Evolutionary conservation across 2,329 filamentous ascomycete species (phyloP).

Genomic region (Pestalotiopsis sp.): DNA sequence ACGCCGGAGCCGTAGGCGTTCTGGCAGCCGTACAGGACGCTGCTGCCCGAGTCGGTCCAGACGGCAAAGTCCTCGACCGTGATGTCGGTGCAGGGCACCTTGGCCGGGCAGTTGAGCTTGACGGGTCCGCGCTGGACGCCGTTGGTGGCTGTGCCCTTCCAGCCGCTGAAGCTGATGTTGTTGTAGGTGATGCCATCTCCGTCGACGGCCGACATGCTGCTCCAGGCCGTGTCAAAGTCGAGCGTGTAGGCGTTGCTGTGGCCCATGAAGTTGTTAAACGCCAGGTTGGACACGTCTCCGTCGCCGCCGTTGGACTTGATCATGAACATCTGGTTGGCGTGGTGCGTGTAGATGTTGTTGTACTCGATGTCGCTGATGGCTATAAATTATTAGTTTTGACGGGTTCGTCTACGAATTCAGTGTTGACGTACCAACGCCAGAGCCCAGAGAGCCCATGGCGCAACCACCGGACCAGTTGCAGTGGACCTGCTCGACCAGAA

Average conservation of each 20-base stretch:
- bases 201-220: constrained; percentile 37
- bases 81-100: constrained; percentile 54
- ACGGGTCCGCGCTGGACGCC: constrained; percentile 55
- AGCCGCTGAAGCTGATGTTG: constrained; percentile 57
- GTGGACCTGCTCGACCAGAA: constrained; percentile 62
- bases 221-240: constrained; percentile 58
- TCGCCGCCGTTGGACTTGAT: constrained; percentile 63
- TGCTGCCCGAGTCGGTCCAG: constrained; percentile 50
- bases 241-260: constrained; percentile 61
- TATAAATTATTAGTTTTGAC: not conserved
- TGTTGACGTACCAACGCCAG: constrained; percentile 34
- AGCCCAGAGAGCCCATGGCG: constrained; percentile 57
- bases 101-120: constrained; percentile 52
- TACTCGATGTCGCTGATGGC: constrained; percentile 55
- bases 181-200: constrained; percentile 55
- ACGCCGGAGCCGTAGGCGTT: constrained; percentile 24
- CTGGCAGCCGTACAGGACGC: constrained; percentile 46
- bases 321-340: constrained; percentile 66
- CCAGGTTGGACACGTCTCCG: constrained; percentile 52
- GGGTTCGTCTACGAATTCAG: not conserved
- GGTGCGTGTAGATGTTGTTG: constrained; percentile 59
- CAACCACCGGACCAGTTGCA: constrained; percentile 63
- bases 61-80: constrained; percentile 53
- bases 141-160: constrained; percentile 55
- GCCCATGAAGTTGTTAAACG: constrained; percentile 62